Evolutionary conservation across 331 rosid species (phyloP).

Genomic region (Quercus phellos): DNA sequence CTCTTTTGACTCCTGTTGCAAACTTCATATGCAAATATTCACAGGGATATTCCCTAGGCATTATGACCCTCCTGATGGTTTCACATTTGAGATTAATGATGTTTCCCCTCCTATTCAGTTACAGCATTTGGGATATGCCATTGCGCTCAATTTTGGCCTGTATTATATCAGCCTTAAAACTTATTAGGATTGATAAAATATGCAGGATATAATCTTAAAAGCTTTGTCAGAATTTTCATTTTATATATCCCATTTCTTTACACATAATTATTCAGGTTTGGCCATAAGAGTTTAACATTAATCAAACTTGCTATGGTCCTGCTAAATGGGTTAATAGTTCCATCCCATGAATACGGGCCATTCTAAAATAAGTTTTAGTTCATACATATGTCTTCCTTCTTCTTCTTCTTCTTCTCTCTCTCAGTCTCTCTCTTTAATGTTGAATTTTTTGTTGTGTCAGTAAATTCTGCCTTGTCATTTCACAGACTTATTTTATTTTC

Average conservation of each 20-base stretch:
- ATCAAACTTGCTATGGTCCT: not conserved
- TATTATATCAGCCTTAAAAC: not conserved
- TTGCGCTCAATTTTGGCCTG: not conserved
- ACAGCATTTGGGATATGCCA: not conserved
- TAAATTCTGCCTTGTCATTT: not conserved
- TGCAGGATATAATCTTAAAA: not conserved
- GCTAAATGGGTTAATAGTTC: not conserved
- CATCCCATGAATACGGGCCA: not conserved
- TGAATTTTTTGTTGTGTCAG: not conserved
- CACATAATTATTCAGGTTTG: not conserved
- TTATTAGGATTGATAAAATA: not conserved
- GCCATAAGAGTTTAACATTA: not conserved
- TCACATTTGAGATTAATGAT: constrained; percentile 78
- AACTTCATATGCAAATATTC: constrained; percentile 53
- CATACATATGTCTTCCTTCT: not conserved
- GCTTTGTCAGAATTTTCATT: not conserved
- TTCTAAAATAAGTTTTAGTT: constrained; percentile 2
- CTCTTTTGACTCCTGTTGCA: constrained; percentile 14
- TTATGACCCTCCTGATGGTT: constrained; percentile 93
- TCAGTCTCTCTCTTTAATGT: not conserved
- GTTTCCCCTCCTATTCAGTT: constrained; percentile 44
- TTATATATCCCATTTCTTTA: not conserved
- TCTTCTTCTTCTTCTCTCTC: not conserved
- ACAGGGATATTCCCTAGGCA: constrained; percentile 81
- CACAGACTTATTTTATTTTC: not conserved